Base-by-base conservation (phyloP, 371 early-diverging fungal genomes). In the Rhizopus arrhizus region DNA sequence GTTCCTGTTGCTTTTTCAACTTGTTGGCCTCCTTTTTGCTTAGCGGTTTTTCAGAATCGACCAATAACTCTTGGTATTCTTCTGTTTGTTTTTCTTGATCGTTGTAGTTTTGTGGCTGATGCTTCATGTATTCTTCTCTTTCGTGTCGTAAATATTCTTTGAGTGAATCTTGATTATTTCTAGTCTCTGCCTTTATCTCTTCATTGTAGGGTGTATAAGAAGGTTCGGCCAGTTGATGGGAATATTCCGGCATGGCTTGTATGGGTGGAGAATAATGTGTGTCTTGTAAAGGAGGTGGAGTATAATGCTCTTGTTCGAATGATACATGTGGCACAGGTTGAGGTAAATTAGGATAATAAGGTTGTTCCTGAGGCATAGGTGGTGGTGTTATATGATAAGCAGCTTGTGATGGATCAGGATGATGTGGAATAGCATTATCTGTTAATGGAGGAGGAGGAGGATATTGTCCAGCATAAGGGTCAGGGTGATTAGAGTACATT, bases 391-490 rank as follows among this genome's bases (percentile, higher is more conserved):
- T 5, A 28, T 40, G 34, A 29, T 47, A 36, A 12, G 31, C 36
- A 22, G 13, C 11, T 28, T 51, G 45, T 59, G 52, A 36, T 42
- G n/a, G 31, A 5, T 49, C 28, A 35, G 35, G 11, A 15, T 48
- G 15, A 22, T 31, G 29, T 46, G n/a, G 45, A 46, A n/a, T 22
- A 38, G 15, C 8, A 10, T 56, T 22, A 22, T 22, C 38, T 43
- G 53, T 32, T 42, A 28, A 28, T n/a, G 72, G 69, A 34, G 67
- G 70, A 9, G 73, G 73, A 9, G 50, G 46, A 54, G 70, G 70
- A 40, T 73, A 73, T 55, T 73, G 70, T 22, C 70, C 70, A 52
- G 74, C 74, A 56, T 63, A 73, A 15, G 70, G 68, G 56, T 73
- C 74, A 46, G 62, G 48, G 16, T 57, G 62, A 40, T 53, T 61